These are phyloP conservation scores for Macrocystidia cucumis DNA, from an alignment of 1,284 basidiomycete species.

Conservation along the genomic window DNA sequence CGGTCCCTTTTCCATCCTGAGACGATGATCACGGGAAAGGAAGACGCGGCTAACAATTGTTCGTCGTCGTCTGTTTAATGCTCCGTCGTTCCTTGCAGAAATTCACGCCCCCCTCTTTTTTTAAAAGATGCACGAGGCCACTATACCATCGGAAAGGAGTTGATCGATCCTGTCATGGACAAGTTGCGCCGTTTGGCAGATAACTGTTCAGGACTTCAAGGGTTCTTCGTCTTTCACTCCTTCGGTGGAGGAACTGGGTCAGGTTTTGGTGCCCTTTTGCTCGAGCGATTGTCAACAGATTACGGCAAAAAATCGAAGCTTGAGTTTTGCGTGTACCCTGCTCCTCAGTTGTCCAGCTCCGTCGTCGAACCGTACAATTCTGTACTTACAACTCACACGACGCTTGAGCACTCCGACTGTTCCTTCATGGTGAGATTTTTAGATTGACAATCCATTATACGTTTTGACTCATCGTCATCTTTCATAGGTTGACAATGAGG, in stretches of 20 bases:
- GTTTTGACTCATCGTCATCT: background rate
- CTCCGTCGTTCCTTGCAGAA: conserved; percentile 7
- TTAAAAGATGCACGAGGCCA: conserved; percentile 90
- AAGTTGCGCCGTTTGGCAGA: conserved; percentile 94
- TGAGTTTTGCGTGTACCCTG: conserved; percentile 98
- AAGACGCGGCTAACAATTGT: conserved; percentile 99
- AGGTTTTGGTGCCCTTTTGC: conserved; percentile 94
- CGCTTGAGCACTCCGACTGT: conserved; percentile 98
- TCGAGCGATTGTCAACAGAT: conserved; percentile 94
- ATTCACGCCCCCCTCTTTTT: conserved; percentile 11
- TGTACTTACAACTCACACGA: conserved; percentile 97
- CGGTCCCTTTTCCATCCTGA: conserved; percentile 97
- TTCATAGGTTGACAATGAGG: conserved; percentile 86
- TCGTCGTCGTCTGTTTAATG: conserved; percentile 21
- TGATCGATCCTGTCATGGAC: conserved; percentile 91
- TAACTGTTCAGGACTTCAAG: conserved; percentile 97
- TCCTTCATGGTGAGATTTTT: conserved; percentile 81
- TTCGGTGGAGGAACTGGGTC: conserved; percentile 99
- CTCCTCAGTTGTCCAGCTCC: conserved; percentile 90
- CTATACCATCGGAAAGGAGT: conserved; percentile 97
- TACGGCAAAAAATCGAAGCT: conserved; percentile 99
- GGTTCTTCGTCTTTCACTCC: conserved; percentile 99
- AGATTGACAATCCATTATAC: background rate
- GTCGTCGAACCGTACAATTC: conserved; percentile 99
- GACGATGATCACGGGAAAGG: conserved; percentile 98